Evolutionary conservation across 2,329 filamentous ascomycete species (phyloP), one percentile per base, ranked within the genome.

Genomic region (Nigrograna mackinnonii): DNA sequence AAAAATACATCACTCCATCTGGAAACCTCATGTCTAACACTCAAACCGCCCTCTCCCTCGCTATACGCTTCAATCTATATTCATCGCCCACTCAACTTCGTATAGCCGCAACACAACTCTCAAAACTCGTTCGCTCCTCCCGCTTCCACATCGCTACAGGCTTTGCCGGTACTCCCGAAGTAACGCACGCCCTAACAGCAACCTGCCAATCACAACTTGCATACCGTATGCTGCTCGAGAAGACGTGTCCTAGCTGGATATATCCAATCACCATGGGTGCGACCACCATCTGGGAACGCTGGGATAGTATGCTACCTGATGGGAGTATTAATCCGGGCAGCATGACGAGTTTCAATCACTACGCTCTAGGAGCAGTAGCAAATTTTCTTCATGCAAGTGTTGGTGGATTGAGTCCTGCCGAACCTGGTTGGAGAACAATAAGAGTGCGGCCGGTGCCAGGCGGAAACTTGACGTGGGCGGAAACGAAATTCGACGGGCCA

Each of bases 141-240:
- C 21, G 22, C 18, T 28, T 28, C n/a, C 24, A n/a, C 9, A n/a
- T 28, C 24, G 24, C 24, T 9, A 28, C 24, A 9, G 24, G 24
- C 9, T 28, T 28, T n/a, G 24, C n/a, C 9, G 24, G 24, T n/a
- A 28, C 24, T 9, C 24, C 24, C 9, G n/a, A 9, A 9, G 24
- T 28, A 28, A 9, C 19, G 1, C 20, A 44, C 2, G 53, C 58
- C 35, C 24, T 28, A 9, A 28, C 24, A 9, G 9, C n/a, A n/a
- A 28, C 24, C n/a, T 7, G 24, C 9, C 24, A n/a, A 9, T 7
- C 7, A 28, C 66, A 38, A 28, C 9, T 33, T 7, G 22, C 28
- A 35, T 79, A 78, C 47, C 58, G 61, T 7, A 78, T 79, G 72
- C 62, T 79, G 2, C 57, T 72, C 5, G 67, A 77, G 47, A 70